These are phyloP conservation scores for Trypanosoma boissoni DNA, from an alignment of 208 protist species.

Conservation along the genomic window DNA sequence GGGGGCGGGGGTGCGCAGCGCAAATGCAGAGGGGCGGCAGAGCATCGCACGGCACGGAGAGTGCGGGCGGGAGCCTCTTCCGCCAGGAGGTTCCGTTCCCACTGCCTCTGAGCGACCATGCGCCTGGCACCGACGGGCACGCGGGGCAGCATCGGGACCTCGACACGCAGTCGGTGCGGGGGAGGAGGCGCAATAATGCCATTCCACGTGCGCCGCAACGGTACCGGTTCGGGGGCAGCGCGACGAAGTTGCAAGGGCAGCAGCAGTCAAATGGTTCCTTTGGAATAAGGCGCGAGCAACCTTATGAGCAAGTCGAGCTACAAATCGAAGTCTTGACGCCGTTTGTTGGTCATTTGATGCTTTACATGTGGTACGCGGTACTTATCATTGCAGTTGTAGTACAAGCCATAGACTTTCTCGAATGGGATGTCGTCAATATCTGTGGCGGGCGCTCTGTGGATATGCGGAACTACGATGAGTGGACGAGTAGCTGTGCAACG, in stretches of 20 bases:
- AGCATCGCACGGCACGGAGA: too few relatives aligned
- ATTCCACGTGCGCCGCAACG: slow-evolving; percentile 26
- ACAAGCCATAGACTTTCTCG: slow-evolving; percentile 41
- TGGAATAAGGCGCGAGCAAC: not conserved
- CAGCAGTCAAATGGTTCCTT: not conserved
- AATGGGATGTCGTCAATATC: slow-evolving; percentile 62
- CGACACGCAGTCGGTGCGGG: too few relatives aligned
- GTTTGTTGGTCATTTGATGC: slow-evolving; percentile 33
- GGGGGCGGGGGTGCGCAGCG: too few relatives aligned
- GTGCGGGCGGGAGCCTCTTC: too few relatives aligned
- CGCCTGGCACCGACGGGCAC: too few relatives aligned
- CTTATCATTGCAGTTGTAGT: slow-evolving; percentile 54
- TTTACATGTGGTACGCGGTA: slow-evolving; percentile 60
- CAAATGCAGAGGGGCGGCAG: too few relatives aligned
- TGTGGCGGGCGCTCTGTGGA: slow-evolving; percentile 34
- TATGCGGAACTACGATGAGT: slow-evolving; percentile 28
- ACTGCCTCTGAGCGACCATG: too few relatives aligned
- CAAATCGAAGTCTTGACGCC: slow-evolving; percentile 70
- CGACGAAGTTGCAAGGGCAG: too few relatives aligned
- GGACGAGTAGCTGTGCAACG: slow-evolving; percentile 34
- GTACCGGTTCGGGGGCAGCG: not conserved
- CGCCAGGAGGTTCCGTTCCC: too few relatives aligned
- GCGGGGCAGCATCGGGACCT: too few relatives aligned
- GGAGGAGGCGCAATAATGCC: not conserved
- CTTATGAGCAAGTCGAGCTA: slow-evolving; percentile 61